Evolutionary conservation across 257 asterid species (phyloP), one percentile per base, ranked within the genome.

Genomic region (Lantana camara): DNA sequence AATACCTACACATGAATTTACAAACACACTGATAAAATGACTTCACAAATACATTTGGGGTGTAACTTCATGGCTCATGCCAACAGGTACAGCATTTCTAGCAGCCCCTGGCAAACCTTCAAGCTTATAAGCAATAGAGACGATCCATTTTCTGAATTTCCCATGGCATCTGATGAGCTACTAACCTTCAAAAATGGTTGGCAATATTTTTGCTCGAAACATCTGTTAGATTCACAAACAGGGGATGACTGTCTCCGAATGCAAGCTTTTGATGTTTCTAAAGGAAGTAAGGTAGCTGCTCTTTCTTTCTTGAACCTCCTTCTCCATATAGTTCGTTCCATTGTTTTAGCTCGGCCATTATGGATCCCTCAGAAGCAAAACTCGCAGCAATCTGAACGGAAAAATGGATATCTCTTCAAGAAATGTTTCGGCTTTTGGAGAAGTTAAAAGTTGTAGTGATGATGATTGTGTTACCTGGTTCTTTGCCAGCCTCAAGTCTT

Each of bases 251-350:
- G 12, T 34, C 35, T 57, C 29, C 11, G 12, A 24, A 62, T 32
- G 63, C 46, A 21, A 44, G 24, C 7, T 20, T n/a, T 10, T 49
- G 66, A 45, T 68, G 79, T 1, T n/a, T 60, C 77, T 86, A 91
- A 40, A 91, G 74, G 83, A 91, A 91, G 82, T 91, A 91, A 13
- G 95, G 73, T 24, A 91, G 70, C 72, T 88, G 95, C 69, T 86
- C 77, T 70, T 79, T 86, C 78, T 86, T 89, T 72, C 96, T 82
- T 37, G 95, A 82, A 58, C 95, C 96, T 0, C 96, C 95, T 79
- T 89, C 96, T 48, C 96, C 96, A 22, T 86, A 86, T 7, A 84
- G 81, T 14, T 86, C 96, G 41, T 89, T 89, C 96, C 96, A 89
- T 64, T 84, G 93, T 84, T 88, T 86, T 49, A 91, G 86, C 85